Percentiles rank a stretch among this genome's conserved stretches.
These are phyloP conservation scores for Penicillium cosmopolitanum DNA, from an alignment of 495 filamentous ascomycete species.

Conservation along the genomic window DNA sequence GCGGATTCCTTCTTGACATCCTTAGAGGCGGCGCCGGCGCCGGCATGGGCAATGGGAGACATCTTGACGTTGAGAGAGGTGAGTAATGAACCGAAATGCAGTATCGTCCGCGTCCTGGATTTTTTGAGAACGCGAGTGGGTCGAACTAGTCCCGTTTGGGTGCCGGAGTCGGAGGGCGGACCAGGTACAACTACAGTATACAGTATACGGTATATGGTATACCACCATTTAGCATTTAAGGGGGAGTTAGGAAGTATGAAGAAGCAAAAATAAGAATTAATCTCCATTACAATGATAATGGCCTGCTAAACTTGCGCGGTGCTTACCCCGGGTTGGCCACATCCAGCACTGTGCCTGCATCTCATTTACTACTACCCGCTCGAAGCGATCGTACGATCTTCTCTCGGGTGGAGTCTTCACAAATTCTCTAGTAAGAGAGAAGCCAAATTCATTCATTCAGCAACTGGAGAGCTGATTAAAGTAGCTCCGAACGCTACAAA, in stretches of 20 bases:
- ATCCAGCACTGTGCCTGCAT: neutral
- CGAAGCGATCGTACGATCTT: slow-evolving; percentile 5
- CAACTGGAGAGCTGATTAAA: no score
- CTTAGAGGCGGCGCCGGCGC: slow-evolving; percentile 58
- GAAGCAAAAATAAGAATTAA: neutral
- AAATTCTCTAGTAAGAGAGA: no score
- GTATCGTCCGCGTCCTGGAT: slow-evolving; percentile 26
- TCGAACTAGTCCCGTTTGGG: slow-evolving; percentile 36
- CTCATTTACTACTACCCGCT: neutral
- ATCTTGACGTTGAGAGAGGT: slow-evolving; percentile 38
- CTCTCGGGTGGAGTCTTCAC: neutral
- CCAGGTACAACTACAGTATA: neutral
- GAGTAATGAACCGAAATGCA: slow-evolving; percentile 22
- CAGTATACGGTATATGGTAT: neutral
- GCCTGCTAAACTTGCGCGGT: no score
- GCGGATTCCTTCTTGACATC: slow-evolving; percentile 87
- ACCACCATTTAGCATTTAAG: neutral
- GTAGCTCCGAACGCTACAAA: no score
- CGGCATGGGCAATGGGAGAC: slow-evolving; percentile 53
- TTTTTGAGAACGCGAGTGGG: slow-evolving; percentile 26
- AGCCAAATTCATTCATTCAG: no score
- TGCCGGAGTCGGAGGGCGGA: slow-evolving; percentile 26
- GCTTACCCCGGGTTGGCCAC: no score
- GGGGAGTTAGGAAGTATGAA: neutral
- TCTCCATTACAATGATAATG: neutral